phyloP scores from a whole-genome alignment of 2,329 filamentous ascomycete species.

The Penicillium sp. region DNA sequence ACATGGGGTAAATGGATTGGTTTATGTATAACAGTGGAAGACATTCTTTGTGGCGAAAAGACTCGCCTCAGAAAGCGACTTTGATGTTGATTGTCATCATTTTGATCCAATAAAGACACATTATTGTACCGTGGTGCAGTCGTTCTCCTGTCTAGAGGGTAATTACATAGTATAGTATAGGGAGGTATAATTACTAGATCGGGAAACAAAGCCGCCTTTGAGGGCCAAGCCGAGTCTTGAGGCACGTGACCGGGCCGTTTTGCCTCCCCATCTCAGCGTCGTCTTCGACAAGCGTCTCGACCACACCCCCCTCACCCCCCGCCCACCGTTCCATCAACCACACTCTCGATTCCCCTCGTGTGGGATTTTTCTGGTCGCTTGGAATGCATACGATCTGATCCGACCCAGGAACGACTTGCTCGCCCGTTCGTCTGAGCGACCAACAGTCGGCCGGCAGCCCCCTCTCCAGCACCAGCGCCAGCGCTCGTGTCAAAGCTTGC shows the following conservation, averaged over 20 bases:
- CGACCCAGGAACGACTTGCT: slow-evolving; percentile 38
- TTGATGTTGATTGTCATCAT: too few species aligned
- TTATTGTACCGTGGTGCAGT: too few species aligned
- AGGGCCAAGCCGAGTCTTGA: too few species aligned
- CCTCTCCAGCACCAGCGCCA: slow-evolving; percentile 30
- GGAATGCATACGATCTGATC: slow-evolving; percentile 40
- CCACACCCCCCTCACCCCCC: slow-evolving; percentile 21
- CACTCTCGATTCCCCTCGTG: slow-evolving; percentile 15
- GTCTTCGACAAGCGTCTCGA: slow-evolving; percentile 15
- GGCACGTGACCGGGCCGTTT: slow-evolving; percentile 26
- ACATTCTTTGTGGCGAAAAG: too few species aligned
- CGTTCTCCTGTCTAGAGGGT: too few species aligned
- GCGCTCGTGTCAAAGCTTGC: slow-evolving; percentile 23
- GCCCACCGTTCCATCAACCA: slow-evolving; percentile 17
- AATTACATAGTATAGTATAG: too few species aligned
- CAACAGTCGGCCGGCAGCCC: slow-evolving; percentile 34
- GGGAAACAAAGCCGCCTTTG: not conserved
- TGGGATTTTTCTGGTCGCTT: slow-evolving; percentile 23
- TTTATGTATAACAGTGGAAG: too few species aligned
- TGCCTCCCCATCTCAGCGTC: slow-evolving; percentile 32
- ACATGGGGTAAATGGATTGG: too few species aligned
- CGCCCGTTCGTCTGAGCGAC: slow-evolving; percentile 40
- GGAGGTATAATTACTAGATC: too few species aligned
- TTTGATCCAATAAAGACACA: too few species aligned
- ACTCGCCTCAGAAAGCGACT: too few species aligned